A percentile compares a stretch with the other conserved stretches of the same genome.
phyloP scores from a whole-genome alignment of 768 basidiomycete genomes.

The Lactarius indigo region DNA sequence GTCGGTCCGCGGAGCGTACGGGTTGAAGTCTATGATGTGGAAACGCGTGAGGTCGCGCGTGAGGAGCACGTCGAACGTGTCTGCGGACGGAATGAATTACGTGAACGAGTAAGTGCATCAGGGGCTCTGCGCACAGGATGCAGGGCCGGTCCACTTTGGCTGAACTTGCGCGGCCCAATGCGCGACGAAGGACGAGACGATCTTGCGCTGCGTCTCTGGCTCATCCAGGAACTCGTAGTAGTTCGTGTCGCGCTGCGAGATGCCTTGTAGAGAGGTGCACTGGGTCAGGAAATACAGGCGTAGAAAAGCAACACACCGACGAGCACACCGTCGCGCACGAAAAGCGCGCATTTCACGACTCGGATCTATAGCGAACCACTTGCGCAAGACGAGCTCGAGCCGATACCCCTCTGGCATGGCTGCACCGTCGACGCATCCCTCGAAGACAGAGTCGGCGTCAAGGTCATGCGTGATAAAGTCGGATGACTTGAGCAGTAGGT shows the following conservation, averaged over 20 bases:
- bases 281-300: not conserved
- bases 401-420: slow-evolving; percentile 41
- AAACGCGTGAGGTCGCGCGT: slow-evolving; percentile 74
- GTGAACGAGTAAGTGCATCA: not conserved
- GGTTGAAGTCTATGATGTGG: slow-evolving; percentile 90
- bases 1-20: slow-evolving; percentile 84
- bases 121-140: slow-evolving; percentile 58
- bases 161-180: slow-evolving; percentile 73
- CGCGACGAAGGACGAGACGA: slow-evolving; percentile 46
- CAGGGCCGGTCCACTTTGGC: slow-evolving; percentile 50
- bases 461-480: slow-evolving; percentile 86
- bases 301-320: slow-evolving; percentile 53
- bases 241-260: slow-evolving; percentile 85
- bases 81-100: slow-evolving; percentile 38
- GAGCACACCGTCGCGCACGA: slow-evolving; percentile 63
- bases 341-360: slow-evolving; percentile 90
- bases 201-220: slow-evolving; percentile 46
- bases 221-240: slow-evolving; percentile 85
- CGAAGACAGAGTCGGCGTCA: slow-evolving; percentile 56
- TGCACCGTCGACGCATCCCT: slow-evolving; percentile 44
- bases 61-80: slow-evolving; percentile 82
- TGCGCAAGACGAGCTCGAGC: slow-evolving; percentile 82
- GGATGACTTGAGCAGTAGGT: slow-evolving; percentile 87
- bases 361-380: slow-evolving; percentile 84
- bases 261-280: slow-evolving; percentile 44